These are phyloP conservation scores for Aurifilum marmelostoma DNA, from an alignment of 2,329 filamentous ascomycete genomes.

Conservation along the genomic window DNA sequence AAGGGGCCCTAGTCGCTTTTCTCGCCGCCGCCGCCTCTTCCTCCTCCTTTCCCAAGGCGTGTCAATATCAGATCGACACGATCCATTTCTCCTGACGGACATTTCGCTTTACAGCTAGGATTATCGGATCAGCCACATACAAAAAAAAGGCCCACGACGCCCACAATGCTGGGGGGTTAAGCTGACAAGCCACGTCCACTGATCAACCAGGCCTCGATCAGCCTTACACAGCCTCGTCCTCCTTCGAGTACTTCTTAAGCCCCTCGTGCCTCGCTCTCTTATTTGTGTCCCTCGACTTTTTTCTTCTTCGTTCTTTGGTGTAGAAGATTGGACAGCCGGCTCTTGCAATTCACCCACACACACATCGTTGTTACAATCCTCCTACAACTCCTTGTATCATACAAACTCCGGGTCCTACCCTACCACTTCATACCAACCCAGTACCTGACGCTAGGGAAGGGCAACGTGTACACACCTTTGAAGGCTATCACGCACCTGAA, in stretches of 20 bases:
- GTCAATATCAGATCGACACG: not conserved
- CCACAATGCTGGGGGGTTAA: not conserved
- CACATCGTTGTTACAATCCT: not conserved
- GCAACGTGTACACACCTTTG: not conserved
- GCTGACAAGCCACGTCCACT: not conserved
- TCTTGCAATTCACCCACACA: not conserved
- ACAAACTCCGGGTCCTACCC: not conserved
- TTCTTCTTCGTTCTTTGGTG: not conserved
- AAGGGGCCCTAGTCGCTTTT: not conserved
- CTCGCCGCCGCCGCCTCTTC: not conserved
- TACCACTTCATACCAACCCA: not conserved
- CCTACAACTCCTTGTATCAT: constrained; percentile 2
- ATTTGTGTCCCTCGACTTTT: not conserved
- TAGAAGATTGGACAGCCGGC: not conserved
- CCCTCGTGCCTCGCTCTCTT: not conserved
- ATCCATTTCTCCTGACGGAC: not conserved
- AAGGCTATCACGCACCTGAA: not conserved
- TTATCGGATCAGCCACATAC: constrained; percentile 11
- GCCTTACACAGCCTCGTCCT: constrained; percentile 21
- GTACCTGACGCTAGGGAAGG: constrained; percentile 5
- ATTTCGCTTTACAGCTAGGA: not conserved
- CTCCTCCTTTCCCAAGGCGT: not conserved
- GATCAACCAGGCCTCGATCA: not conserved
- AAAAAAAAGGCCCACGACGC: not conserved
- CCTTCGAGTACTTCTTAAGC: not conserved